phyloP scores from a whole-genome alignment of 495 filamentous ascomycete species.

The Penicillium diatomitis region DNA sequence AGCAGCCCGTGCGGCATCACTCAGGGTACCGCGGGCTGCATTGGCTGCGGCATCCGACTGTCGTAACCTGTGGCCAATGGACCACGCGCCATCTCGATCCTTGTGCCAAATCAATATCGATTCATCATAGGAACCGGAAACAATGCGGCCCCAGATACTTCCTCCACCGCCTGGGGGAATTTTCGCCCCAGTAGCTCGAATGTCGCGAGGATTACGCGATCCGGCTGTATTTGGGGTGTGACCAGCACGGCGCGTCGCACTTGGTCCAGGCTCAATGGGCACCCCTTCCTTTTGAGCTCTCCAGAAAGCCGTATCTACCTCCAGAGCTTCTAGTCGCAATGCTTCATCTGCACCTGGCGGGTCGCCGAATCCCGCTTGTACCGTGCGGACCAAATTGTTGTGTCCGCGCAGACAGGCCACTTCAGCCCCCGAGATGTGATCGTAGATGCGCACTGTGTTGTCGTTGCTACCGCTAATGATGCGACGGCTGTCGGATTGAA shows the following conservation, averaged over 20 bases:
- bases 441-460: constrained; percentile 89
- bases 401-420: constrained; percentile 81
- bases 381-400: constrained; percentile 75
- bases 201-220: constrained; percentile 63
- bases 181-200: constrained; percentile 68
- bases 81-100: constrained; percentile 74
- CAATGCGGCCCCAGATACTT: constrained; percentile 75
- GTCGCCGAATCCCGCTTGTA: constrained; percentile 90
- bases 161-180: constrained; percentile 85
- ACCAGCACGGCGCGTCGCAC: constrained; percentile 36
- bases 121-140: constrained; percentile 93
- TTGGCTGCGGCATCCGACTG: constrained; percentile 53
- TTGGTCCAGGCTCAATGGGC: constrained; percentile 32
- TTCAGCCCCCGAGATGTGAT: constrained; percentile 72
- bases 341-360: constrained; percentile 68
- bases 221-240: constrained; percentile 58
- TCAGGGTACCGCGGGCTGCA: constrained; percentile 22
- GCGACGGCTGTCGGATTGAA: constrained; percentile 93
- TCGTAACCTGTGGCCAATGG: constrained; percentile 56
- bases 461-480: constrained; percentile 96
- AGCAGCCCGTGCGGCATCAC: constrained; percentile 11
- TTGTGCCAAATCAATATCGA: constrained; percentile 90
- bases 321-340: constrained; percentile 58
- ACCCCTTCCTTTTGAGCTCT: constrained; percentile 56
- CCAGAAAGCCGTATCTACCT: constrained; percentile 63